Evolutionary conservation across 139 green algal genomes (phyloP).

Genomic region (Coelastrella sp.): DNA sequence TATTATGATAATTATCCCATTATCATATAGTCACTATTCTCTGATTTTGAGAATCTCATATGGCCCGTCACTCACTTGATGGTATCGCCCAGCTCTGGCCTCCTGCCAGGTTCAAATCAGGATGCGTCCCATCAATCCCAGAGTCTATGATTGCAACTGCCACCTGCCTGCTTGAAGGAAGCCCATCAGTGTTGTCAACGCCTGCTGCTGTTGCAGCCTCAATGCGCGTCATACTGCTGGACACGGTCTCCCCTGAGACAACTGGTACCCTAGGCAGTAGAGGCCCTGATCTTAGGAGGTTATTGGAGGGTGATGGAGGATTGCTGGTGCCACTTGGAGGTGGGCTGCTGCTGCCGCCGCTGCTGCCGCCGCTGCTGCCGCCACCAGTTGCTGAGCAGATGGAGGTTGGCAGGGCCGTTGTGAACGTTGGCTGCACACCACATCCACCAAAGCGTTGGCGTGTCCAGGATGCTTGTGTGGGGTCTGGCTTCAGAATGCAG

Average conservation of each 20-base stretch:
- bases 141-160: neutral
- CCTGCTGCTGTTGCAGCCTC: constrained; percentile 1
- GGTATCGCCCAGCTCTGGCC: neutral
- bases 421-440: neutral
- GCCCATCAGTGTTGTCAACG: neutral
- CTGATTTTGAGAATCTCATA: neutral
- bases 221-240: neutral
- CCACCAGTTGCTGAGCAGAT: neutral
- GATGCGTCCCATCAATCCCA: neutral
- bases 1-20: neutral
- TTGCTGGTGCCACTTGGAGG: no score
- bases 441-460: neutral
- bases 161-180: neutral
- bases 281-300: neutral
- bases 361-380: neutral
- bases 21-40: neutral
- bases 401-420: neutral
- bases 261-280: neutral
- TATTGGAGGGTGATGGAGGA: neutral
- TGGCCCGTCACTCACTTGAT: neutral
- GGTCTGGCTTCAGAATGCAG: neutral
- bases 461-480: neutral
- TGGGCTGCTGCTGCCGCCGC: neutral
- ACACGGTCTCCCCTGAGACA: neutral
- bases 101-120: neutral